These are phyloP conservation scores for Phoma sp. DNA, from an alignment of 2,329 filamentous ascomycete genomes.

Conservation along the genomic window DNA sequence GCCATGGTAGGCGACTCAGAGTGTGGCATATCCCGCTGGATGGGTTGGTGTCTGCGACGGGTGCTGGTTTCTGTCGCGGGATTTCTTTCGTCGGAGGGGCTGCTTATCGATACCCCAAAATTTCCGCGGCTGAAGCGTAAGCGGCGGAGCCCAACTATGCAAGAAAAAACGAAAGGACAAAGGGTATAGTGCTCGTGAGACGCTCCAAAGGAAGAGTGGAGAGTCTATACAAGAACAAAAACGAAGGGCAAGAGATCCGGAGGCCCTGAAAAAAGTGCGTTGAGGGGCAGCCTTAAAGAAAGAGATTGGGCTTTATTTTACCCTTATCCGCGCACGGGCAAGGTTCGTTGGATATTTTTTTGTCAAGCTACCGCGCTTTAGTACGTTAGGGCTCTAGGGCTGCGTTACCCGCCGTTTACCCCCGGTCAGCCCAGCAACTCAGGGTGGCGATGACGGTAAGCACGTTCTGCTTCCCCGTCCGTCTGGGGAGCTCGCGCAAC, in stretches of 20 bases:
- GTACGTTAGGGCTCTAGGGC: no score
- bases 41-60: conserved; percentile 8
- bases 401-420: conserved; percentile 10
- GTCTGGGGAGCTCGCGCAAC: conserved; percentile 11
- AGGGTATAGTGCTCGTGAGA: conserved; percentile 35
- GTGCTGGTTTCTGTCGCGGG: conserved; percentile 17
- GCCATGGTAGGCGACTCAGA: conserved; percentile 60
- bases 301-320: conserved; percentile 15
- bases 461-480: conserved; percentile 4
- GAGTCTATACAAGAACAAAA: conserved; percentile 36
- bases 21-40: conserved; percentile 55
- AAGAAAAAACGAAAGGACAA: conserved; percentile 11
- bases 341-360: conserved; percentile 8
- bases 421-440: conserved; percentile 7
- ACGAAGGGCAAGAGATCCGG: conserved; percentile 24
- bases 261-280: conserved; percentile 12
- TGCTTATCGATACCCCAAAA: conserved; percentile 41
- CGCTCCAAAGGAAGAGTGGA: conserved; percentile 40
- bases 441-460: conserved; percentile 14
- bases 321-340: conserved; percentile 20
- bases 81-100: conserved; percentile 38
- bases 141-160: conserved; percentile 9
- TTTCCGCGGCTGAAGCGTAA: conserved; percentile 25
- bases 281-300: conserved; percentile 7
- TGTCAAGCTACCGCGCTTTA: conserved; percentile 7